Evolutionary conservation across 164 flowering plant species (phyloP), one percentile per base, ranked within the genome.

Genomic region (Warburgia ugandensis): DNA sequence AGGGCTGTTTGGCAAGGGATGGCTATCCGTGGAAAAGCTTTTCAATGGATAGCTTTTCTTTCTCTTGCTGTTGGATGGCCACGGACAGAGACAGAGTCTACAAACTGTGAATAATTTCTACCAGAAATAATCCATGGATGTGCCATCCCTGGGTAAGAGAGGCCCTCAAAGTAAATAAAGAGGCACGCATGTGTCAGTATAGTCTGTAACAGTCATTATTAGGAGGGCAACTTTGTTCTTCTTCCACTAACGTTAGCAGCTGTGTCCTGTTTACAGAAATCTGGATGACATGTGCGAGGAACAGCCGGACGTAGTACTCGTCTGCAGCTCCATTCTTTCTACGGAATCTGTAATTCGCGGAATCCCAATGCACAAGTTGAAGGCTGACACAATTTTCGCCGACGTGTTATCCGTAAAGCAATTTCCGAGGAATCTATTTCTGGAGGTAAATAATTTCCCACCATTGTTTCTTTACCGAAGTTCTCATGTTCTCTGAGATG

Each of bases 391-490:
- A 10, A 65, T 69, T 12, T 69, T 69, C 39, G 70, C 62, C 9
- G 73, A 69, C 20, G 73, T 69, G 17, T 59, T 69, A 27, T 69
- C 73, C 16, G 73, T 69, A 16, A 69, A 69, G 49, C 73, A 65
- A 40, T 69, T 65, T 31, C 73, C 73, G 2, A 54, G 67, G 44
- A 69, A 69, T 31, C 55, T 69, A 7, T 55, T 69, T 13, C 38
- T 69, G 4, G 69, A 65, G 67, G 68, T 64, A 53, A 21, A 2
- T 29, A 23, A 27, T 16, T 7, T 3, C 14, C 14, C n/a, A 2
- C 6, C 22, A 8, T 27, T 22, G 13, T 3, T 9, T 23, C 14
- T 29, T 29, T 1, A 9, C 2, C 16, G 12, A 22, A 17, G 19
- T 32, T 32, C 17, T 50, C 4, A 3, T 19, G 2, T 50, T n/a